Base-by-base conservation (phyloP, 2,329 filamentous ascomycete species). In the Coniochaeta prunicola region DNA sequence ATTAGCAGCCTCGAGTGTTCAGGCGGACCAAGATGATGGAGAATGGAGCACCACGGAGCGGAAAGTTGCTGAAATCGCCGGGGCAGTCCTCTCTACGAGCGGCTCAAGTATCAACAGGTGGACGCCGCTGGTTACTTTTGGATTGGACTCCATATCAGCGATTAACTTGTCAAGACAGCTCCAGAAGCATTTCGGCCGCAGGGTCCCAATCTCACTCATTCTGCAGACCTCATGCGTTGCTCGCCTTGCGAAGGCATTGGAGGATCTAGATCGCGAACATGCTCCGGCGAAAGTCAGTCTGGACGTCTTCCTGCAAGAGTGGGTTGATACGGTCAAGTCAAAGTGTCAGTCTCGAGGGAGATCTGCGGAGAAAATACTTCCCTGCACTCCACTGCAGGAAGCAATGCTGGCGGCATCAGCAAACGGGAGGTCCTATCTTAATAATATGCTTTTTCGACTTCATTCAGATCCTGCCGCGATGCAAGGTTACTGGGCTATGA, bases 331-430 rank as follows among this genome's bases (percentile, higher is more conserved):
- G 33, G 63, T 80, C 7, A 66, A 63, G 28, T 58, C 68, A 6
- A 65, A 64, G 0, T 74, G 81, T 58, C 50, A 63, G 4, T 17
- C 60, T 4, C 61, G 70, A 2, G 69, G 70, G 0, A 68, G 70
- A 4, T 50, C 64, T 0, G 74, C 89, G 2, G 72, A 81, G 31
- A 77, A 75, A 1, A 77, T 96, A 9, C 73, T 92, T 5, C 92
- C 92, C 0, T 96, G 92, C 68, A 96, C 91, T 1, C 89, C 92
- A 0, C 75, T 97, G 0, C 92, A 97, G 70, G 89, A 96, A 74
- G 89, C 88, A 0, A 96, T 96, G 91, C 77, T 96, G 0, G 87
- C 85, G 2, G 82, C 84, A 9, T 65, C 76, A 62, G 71, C 71
- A 1, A 70, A 74, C 12, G 72, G 73, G 4, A 60, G 56, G 1